Evolutionary conservation across 2,329 filamentous ascomycete genomes (phyloP).

Genomic region (Davidsoniella australis): DNA sequence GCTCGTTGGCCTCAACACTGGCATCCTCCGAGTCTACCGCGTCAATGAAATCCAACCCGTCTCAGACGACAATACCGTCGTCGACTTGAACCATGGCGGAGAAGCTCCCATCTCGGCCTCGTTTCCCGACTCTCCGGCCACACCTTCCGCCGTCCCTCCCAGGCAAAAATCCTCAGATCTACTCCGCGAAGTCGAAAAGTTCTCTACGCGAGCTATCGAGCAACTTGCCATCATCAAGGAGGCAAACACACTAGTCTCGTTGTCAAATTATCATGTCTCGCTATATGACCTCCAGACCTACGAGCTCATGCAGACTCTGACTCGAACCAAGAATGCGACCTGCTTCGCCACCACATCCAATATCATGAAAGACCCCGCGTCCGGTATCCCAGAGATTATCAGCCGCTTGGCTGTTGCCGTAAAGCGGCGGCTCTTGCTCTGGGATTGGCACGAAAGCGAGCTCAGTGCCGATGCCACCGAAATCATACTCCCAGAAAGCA

Average conservation of each 20-base stretch:
- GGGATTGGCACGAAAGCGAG: slow-evolving; percentile 95
- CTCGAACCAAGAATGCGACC: slow-evolving; percentile 72
- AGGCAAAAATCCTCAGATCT: slow-evolving; percentile 54
- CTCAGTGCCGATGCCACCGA: slow-evolving; percentile 57
- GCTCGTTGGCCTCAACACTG: slow-evolving; percentile 80
- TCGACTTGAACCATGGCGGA: slow-evolving; percentile 10
- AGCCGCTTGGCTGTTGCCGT: slow-evolving; percentile 82
- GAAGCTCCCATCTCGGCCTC: slow-evolving; percentile 2
- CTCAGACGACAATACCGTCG: slow-evolving; percentile 12
- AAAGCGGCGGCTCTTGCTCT: slow-evolving; percentile 74
- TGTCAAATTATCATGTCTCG: slow-evolving; percentile 79
- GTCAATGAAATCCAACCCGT: slow-evolving; percentile 49
- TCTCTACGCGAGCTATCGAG: slow-evolving; percentile 76
- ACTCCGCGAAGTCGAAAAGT: slow-evolving; percentile 82
- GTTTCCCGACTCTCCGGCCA: background rate
- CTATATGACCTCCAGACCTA: slow-evolving; percentile 82
- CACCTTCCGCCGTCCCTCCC: slow-evolving; percentile 10
- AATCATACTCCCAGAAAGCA: slow-evolving; percentile 62
- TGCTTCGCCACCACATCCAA: slow-evolving; percentile 90
- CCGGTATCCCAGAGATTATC: slow-evolving; percentile 82
- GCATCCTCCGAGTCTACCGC: slow-evolving; percentile 76
- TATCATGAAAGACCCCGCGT: slow-evolving; percentile 75
- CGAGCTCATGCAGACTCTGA: slow-evolving; percentile 59
- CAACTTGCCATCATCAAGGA: slow-evolving; percentile 94
- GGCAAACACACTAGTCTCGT: slow-evolving; percentile 73